Evolutionary conservation across 2,329 filamentous ascomycete genomes (phyloP), one percentile per base, ranked within the genome.

Genomic region (Fusarium sp.): DNA sequence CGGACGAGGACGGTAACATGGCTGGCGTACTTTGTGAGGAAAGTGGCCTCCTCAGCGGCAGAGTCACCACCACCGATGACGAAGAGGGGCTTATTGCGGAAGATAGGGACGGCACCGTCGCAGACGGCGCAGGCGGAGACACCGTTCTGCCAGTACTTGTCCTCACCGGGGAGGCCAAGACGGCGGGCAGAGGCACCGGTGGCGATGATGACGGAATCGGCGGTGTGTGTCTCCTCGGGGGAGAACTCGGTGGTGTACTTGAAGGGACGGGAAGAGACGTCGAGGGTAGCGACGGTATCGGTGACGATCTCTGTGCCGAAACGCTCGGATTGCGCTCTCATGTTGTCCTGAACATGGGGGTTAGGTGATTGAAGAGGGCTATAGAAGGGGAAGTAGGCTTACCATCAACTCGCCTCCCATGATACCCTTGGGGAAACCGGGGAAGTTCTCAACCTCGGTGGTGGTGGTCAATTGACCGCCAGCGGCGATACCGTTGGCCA

Each of bases 371-470:
- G 33, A 19, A 14, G 5, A 49, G 11, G 34, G 28, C n/a, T 22
- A 17, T 13, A 46, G 34, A 44, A 19, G 38, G n/a, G 31, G 34
- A 40, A 21, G 36, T 47, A 33, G 17, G 76, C 84, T 57, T 71
- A 89, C 88, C 96, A 99, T 99, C 72, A 99, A 85, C 77, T 94
- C 91, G 58, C 88, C 83, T 72, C 96, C 96, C 82, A 94, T 92
- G 79, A 99, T 94, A 69, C 91, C 92, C 75, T 93, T 88, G 76
- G 93, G 92, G 84, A 98, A 99, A 47, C 96, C 96, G 26, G 96
- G 96, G 83, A 92, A 99, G 88, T 99, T 99, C 86, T 99, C 96
- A 63, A 99, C 90, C 73, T 99, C 97, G 76, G 97, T 98, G 57
- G 96, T 99, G 26, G 97, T 99, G 57, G 97, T 99, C 73, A 99